Evolutionary conservation across 2,329 filamentous ascomycete species (phyloP).

Genomic region (Nigrospora sphaerica): DNA sequence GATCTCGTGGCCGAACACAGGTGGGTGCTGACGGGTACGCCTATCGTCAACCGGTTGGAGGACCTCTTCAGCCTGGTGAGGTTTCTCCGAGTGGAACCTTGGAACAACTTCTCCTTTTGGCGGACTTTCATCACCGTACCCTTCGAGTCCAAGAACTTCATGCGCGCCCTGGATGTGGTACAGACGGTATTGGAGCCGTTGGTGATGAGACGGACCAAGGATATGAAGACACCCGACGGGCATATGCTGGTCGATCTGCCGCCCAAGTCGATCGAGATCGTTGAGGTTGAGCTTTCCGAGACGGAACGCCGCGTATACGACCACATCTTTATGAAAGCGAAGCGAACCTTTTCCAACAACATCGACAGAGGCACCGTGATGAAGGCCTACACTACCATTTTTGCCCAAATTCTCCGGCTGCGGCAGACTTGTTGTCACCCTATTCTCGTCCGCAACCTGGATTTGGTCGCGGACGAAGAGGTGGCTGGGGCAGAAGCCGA

Average conservation of each 20-base stretch:
- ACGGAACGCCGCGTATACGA: constrained; percentile 89
- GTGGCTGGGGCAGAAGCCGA: constrained; percentile 74
- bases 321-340: constrained; percentile 77
- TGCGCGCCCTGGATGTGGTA: constrained; percentile 89
- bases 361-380: constrained; percentile 87
- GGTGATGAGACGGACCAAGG: constrained; percentile 92
- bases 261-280: constrained; percentile 73
- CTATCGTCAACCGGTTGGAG: constrained; percentile 92
- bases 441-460: constrained; percentile 76
- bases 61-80: constrained; percentile 90
- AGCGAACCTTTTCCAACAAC: constrained; percentile 77
- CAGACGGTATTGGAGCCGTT: constrained; percentile 93
- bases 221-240: constrained; percentile 93
- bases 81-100: constrained; percentile 90
- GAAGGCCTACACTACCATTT: constrained; percentile 95
- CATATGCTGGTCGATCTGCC: constrained; percentile 71
- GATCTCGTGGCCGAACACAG: constrained; percentile 78
- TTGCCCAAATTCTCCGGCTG: constrained; percentile 88
- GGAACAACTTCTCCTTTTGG: constrained; percentile 99
- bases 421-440: constrained; percentile 95
- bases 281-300: constrained; percentile 78
- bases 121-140: constrained; percentile 97
- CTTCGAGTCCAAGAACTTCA: constrained; percentile 91
- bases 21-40: constrained; percentile 91
- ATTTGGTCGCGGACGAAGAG: constrained; percentile 80